Base-by-base conservation (phyloP, 2,329 filamentous ascomycete species). In the Colletotrichum musicola region DNA sequence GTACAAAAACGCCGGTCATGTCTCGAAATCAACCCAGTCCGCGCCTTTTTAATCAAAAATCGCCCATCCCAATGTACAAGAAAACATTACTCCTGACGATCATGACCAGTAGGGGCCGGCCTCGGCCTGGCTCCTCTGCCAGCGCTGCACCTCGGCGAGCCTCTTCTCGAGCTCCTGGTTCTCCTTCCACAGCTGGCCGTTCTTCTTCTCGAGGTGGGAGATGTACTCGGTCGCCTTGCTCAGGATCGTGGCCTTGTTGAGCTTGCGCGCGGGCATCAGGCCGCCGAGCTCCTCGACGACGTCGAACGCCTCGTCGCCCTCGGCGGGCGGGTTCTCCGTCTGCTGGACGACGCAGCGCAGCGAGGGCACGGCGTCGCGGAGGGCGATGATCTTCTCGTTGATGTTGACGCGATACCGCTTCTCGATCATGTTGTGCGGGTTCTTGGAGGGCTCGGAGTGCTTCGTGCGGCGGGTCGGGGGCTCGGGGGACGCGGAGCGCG, bases 351-450 rank as follows among this genome's bases (percentile, higher is more conserved):
- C 76, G 25, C 82, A 74, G 12, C 84, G 78, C 62, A 85, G 77
- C 0, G 82, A 77, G 20, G 81, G 80, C 1, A 95, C 91, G 57
- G 91, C 90, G 75, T 94, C 92, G 70, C 92, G 85, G 51, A 95
- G 82, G 59, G 92, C 91, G 18, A 91, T 86, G 74, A 95, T 95
- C 81, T 94, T 95, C 76, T 94, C 92, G 77, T 95, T 95, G 66
- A 95, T 84, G 75, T 95, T 95, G 60, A 91, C 93, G 72, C 93
- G 90, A 79, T 95, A 95, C 64, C 93, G 85, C 82, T 95, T 95
- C 80, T 95, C 93, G 72, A 95, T 94, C 80, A 95, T 92, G 80
- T 94, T 95, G 81, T 95, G 93, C 9, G 92, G 91, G 38, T 92
- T 92, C 83, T 94, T 95, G 82, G 93, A 94, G 25, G 74, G 72